Base-by-base conservation (phyloP, 352 stramenopile genomes). In the Hyaloperonospora arabidopsidis region DNA sequence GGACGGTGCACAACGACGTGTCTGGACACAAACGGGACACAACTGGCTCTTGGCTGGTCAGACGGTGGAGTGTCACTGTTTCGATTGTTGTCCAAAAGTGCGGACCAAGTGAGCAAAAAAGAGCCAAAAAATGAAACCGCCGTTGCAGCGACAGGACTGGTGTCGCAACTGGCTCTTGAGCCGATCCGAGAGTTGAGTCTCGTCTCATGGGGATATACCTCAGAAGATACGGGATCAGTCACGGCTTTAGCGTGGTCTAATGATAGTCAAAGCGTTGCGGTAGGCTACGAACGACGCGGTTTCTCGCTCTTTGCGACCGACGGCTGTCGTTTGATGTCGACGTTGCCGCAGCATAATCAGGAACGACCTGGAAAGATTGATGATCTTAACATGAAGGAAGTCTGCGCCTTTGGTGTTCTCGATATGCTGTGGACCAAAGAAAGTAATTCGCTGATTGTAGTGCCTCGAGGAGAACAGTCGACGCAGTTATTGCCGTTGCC, bases 281-380 rank as follows among this genome's bases (percentile, higher is more conserved):
- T 89, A 1, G 84, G 79, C 0, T 94, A 89, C 59, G 79, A 69
- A 25, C 50, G 74, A n/a, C 76, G 84, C 7, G 84, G 84, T 1
- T 87, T 91, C 43, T 77, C 74, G 1, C 65, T 94, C 5, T 94
- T 92, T 48, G 87, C 84, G 1, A 79, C 64, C 2, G 84, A 94
- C 45, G 81, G 81, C 2, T 90, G 79, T 53, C 77, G 83, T 0
- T 64, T 94, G 40, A 89, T 94, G 79, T 90, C 84, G 34, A 90
- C 65, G 45, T 62, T 94, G 25, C 81, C 84, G 0, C 80, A 90
- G 34, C 80, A 94, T 53, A 74, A 88, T 45, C 76, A 88, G 29
- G 66, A 72, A 17, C 72, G 73, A 7, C 74, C 63, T 0, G 57
- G 68, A 11, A 49, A 52, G 5, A 55, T 52, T 6, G 58, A 65